Evolutionary conservation across 2,329 filamentous ascomycete genomes (phyloP).

Genomic region (Ophiostoma sp.): DNA sequence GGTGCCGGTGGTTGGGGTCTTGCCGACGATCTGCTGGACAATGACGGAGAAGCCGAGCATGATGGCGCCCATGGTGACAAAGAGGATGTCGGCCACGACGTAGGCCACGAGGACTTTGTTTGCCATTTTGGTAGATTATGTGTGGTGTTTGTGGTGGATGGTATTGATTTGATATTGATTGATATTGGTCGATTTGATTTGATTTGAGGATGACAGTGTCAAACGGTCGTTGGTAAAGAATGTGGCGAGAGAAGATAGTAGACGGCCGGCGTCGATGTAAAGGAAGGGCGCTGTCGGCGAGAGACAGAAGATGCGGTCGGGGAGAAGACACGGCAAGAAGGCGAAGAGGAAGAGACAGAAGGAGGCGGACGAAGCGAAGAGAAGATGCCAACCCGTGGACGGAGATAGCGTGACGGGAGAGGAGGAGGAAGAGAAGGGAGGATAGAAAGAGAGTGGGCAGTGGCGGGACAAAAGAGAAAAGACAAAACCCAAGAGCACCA

Average conservation of each 20-base stretch:
- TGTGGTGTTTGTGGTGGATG: neutral
- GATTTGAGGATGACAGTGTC: neutral
- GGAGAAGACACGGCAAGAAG: neutral
- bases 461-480: slow-evolving; percentile 20
- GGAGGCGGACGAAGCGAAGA: neutral
- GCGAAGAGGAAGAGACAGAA: slow-evolving; percentile 10
- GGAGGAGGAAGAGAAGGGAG: slow-evolving; percentile 7
- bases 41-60: slow-evolving; percentile 53
- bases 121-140: slow-evolving; percentile 38
- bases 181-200: neutral
- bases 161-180: neutral
- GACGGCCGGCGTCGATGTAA: slow-evolving; percentile 23
- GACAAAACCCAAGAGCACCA: slow-evolving; percentile 21
- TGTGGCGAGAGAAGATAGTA: neutral
- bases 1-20: slow-evolving; percentile 41
- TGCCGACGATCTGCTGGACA: slow-evolving; percentile 44
- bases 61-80: slow-evolving; percentile 50
- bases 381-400: slow-evolving; percentile 20
- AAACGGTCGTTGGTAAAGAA: neutral
- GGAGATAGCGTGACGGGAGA: slow-evolving; percentile 1
- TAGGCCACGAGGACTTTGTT: slow-evolving; percentile 52
- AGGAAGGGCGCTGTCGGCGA: slow-evolving; percentile 8
- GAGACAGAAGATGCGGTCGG: slow-evolving; percentile 12
- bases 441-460: slow-evolving; percentile 11
- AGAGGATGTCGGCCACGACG: slow-evolving; percentile 45